phyloP scores from a whole-genome alignment of 1,284 basidiomycete genomes.

The Moesziomyces sp. region DNA sequence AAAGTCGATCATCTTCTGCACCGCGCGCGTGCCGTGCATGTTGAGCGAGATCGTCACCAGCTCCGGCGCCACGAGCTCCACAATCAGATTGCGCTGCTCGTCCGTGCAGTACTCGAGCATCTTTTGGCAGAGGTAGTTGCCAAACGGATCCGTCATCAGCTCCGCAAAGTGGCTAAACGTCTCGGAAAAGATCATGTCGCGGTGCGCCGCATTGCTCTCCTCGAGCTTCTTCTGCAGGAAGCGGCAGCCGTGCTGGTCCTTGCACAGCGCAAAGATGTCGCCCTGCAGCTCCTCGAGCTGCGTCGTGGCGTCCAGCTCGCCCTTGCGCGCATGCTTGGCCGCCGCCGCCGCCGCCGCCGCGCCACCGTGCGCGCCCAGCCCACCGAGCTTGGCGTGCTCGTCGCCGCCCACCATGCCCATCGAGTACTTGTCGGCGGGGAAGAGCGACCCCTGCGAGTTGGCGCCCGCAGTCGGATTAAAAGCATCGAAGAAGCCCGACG shows the following conservation, averaged over 20 bases:
- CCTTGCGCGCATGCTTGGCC: conserved; percentile 72
- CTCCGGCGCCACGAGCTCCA: conserved; percentile 96
- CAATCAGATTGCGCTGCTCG: conserved; percentile 95
- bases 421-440: conserved; percentile 48
- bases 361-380: conserved; percentile 16
- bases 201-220: conserved; percentile 79
- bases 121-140: conserved; percentile 99
- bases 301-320: conserved; percentile 84
- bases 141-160: conserved; percentile 99
- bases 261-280: conserved; percentile 89
- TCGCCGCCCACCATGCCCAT: conserved; percentile 38
- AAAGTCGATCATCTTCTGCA: conserved; percentile 99
- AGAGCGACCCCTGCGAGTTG: conserved; percentile 40
- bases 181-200: conserved; percentile 99
- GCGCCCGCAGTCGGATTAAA: conserved; percentile 50
- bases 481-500: conserved; percentile 59
- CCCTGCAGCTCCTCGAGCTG: conserved; percentile 94
- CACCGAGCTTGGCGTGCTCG: conserved; percentile 37
- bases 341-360: conserved; percentile 21
- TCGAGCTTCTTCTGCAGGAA: conserved; percentile 99
- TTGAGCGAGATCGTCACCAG: conserved; percentile 98
- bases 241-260: conserved; percentile 98
- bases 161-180: conserved; percentile 98
- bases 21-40: conserved; percentile 99
- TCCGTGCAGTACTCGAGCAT: conserved; percentile 96